Percentiles rank a stretch among this genome's conserved stretches.
Conservation (phyloP, 73 alveolate genomes). For the Uronychia binucleata region DNA sequence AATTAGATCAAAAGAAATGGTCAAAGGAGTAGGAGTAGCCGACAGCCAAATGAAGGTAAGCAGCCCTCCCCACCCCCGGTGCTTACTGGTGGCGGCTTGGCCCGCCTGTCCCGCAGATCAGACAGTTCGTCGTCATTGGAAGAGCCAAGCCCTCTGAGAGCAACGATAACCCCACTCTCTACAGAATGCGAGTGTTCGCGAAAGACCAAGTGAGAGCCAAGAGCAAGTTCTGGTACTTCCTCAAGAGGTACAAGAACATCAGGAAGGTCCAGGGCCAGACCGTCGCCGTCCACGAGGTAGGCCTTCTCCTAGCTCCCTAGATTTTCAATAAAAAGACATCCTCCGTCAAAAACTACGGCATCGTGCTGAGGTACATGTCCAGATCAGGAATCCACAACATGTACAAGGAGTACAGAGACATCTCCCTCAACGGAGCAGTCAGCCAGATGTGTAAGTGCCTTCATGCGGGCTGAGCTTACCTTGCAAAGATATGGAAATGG, state of each 20-base stretch:
- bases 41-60: slow-evolving; percentile 41
- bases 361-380: slow-evolving; percentile 87
- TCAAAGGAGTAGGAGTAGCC: slow-evolving; percentile 53
- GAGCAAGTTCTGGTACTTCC: slow-evolving; percentile 91
- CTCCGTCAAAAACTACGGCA: slow-evolving; percentile 89
- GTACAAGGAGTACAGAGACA: slow-evolving; percentile 95
- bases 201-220: slow-evolving; percentile 86
- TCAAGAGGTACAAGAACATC: slow-evolving; percentile 88
- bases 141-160: slow-evolving; percentile 81
- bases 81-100: too few species aligned
- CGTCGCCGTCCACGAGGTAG: slow-evolving; percentile 1
- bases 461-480: not conserved
- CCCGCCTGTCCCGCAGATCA: slow-evolving; percentile 70
- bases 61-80: not conserved
- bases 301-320: slow-evolving; percentile 75
- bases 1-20: slow-evolving; percentile 37
- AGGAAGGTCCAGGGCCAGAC: slow-evolving; percentile 89
- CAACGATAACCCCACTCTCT: slow-evolving; percentile 82
- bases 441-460: slow-evolving; percentile 73
- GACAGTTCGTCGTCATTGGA: slow-evolving; percentile 85
- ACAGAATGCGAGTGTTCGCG: slow-evolving; percentile 91
- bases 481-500: slow-evolving; percentile 81
- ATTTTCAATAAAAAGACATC: slow-evolving; percentile 70
- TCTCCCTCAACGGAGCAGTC: slow-evolving; percentile 88
- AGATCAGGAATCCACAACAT: slow-evolving; percentile 92